Percentiles rank a stretch among this genome's conserved stretches.
phyloP scores from a whole-genome alignment of 768 basidiomycete genomes.

The Termitomyces eurrhizus region DNA sequence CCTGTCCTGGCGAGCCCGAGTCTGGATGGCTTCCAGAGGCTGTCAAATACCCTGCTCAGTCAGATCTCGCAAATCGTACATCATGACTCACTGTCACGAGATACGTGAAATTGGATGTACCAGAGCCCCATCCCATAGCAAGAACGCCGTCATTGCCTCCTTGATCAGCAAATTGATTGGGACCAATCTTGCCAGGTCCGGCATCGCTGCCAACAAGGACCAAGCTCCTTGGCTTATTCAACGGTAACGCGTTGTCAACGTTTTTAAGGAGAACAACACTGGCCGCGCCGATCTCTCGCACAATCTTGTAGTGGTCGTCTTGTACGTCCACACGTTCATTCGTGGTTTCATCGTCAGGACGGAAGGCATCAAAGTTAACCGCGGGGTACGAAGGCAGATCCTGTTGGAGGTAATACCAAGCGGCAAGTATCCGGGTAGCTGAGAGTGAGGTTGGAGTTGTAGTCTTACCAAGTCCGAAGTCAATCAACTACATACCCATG shows the following conservation, averaged over 20 bases:
- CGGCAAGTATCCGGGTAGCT: slow-evolving; percentile 73
- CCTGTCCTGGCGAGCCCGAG: slow-evolving; percentile 60
- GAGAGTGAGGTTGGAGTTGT: slow-evolving; percentile 4
- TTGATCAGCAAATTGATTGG: slow-evolving; percentile 66
- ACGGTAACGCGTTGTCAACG: slow-evolving; percentile 47
- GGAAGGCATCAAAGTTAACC: slow-evolving; percentile 71
- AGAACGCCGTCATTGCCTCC: slow-evolving; percentile 66
- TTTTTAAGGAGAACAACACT: slow-evolving; percentile 81
- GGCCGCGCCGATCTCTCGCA: slow-evolving; percentile 70
- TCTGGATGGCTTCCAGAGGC: slow-evolving; percentile 82
- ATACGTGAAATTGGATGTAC: slow-evolving; percentile 76
- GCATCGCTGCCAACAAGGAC: slow-evolving; percentile 62
- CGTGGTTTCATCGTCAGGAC: slow-evolving; percentile 41
- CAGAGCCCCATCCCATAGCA: slow-evolving; percentile 93
- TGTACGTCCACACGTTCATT: slow-evolving; percentile 68
- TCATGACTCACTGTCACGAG: slow-evolving; percentile 57
- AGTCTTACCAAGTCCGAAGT: background rate
- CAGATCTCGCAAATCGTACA: background rate
- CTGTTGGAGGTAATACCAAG: slow-evolving; percentile 66
- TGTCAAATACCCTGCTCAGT: slow-evolving; percentile 18
- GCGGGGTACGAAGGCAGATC: slow-evolving; percentile 58
- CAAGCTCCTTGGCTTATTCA: slow-evolving; percentile 55
- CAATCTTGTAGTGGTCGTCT: slow-evolving; percentile 60
- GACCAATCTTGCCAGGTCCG: slow-evolving; percentile 61
- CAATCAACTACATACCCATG: slow-evolving; percentile 50